Conservation (phyloP, 2,329 filamentous ascomycete genomes). For the Talaromyces sp. region DNA sequence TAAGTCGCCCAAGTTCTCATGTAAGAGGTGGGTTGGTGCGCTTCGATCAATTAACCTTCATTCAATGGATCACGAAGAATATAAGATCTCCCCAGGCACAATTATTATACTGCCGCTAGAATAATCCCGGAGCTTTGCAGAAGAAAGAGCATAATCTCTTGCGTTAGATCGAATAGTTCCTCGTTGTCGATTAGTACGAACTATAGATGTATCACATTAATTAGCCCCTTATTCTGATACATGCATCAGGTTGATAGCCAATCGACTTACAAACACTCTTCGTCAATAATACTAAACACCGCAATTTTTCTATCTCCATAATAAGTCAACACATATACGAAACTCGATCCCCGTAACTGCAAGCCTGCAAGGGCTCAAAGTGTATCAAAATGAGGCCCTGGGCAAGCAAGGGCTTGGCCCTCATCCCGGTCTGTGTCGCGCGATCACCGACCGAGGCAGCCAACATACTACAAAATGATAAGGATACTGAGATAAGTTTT, state of each 20-base stretch:
- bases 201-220: background rate
- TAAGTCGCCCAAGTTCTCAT: background rate
- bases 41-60: background rate
- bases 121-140: background rate
- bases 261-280: background rate
- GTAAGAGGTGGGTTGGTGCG: background rate
- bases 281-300: background rate
- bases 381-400: background rate
- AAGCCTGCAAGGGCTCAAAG: conserved; percentile 3
- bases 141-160: background rate
- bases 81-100: background rate
- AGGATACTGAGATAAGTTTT: background rate
- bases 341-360: background rate
- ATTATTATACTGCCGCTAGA: background rate
- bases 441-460: background rate
- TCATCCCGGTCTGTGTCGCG: background rate
- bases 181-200: background rate
- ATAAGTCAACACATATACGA: background rate
- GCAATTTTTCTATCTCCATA: background rate
- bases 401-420: background rate
- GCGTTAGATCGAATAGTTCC: background rate
- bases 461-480: too few relatives aligned
- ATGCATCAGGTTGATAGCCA: background rate
- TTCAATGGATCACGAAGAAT: background rate
- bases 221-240: conserved; percentile 4